These are phyloP conservation scores for Hortaea werneckii DNA, from an alignment of 2,329 filamentous ascomycete species.

Conservation along the genomic window DNA sequence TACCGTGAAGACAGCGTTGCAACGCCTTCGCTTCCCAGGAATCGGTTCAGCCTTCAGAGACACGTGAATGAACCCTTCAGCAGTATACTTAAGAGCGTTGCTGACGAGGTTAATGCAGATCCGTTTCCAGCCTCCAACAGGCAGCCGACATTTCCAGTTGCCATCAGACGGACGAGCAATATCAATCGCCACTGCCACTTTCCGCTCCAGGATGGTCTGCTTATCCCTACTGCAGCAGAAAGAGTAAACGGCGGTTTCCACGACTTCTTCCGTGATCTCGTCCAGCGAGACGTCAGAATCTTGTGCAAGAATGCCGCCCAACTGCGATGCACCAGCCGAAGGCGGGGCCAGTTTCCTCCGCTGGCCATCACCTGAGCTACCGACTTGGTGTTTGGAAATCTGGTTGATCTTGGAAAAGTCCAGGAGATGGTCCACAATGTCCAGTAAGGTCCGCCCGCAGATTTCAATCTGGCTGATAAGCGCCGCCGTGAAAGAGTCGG, in stretches of 20 bases:
- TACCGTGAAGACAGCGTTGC: constrained; percentile 29
- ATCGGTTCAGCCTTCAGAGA: constrained; percentile 12
- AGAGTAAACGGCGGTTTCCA: constrained; percentile 41
- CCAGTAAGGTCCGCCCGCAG: constrained; percentile 42
- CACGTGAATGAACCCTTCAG: constrained; percentile 31
- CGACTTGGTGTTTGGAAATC: constrained; percentile 3
- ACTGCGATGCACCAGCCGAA: not conserved
- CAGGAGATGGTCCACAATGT: constrained; percentile 36
- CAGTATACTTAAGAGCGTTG: constrained; percentile 41
- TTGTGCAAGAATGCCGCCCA: constrained; percentile 14
- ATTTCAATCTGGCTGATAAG: constrained; percentile 40
- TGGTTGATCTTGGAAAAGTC: constrained; percentile 38
- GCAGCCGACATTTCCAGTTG: constrained; percentile 34
- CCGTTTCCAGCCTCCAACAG: constrained; percentile 37
- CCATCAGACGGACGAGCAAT: constrained; percentile 25
- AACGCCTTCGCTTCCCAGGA: constrained; percentile 11
- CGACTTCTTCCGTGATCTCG: constrained; percentile 42
- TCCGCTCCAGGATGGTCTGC: constrained; percentile 13
- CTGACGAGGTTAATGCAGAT: constrained; percentile 37
- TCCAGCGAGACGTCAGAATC: constrained; percentile 31
- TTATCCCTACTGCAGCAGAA: constrained; percentile 18
- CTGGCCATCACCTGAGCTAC: not conserved
- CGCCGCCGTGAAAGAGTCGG: constrained; percentile 30
- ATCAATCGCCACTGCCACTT: constrained; percentile 38
- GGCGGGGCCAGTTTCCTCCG: not conserved